Base-by-base conservation (phyloP, 2,329 filamentous ascomycete genomes). In the Colletotrichum siamense region DNA sequence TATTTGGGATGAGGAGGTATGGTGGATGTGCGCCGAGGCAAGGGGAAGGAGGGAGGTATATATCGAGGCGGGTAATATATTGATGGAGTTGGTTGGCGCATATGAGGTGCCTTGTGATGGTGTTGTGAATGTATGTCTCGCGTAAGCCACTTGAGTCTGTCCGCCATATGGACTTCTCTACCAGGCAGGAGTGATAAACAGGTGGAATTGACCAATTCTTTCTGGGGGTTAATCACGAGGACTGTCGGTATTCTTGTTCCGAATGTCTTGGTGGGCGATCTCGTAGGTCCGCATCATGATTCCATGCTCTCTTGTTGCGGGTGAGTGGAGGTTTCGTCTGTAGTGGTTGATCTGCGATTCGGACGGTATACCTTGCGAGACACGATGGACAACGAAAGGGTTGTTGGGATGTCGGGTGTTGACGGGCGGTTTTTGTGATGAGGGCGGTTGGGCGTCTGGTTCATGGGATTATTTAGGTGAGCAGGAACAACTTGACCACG, bases 351-450 rank as follows among this genome's bases (percentile, higher is more conserved):
- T 49, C 39, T n/a, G 39, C 1, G 9, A 49, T 12, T 49, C 2
- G 8, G 39, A 12, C 18, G 3, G 39, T 49, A 49, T 22, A 22
- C 44, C 0, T 7, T 10, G 10, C 44, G 10, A 44, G 9, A n/a
- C n/a, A 10, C 1, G 0, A 0, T n/a, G 39, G 39, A 12, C 39
- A 18, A 10, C 3, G 18, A 44, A 44, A 3, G 0, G 18, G 9
- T 44, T 44, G 18, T 44, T 9, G 18, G 5, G 39, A n/a, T 0
- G 39, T 10, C 16, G 0, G 39, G 36, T 2, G 8, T n/a, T 18
- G 39, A 1, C 18, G 8, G 39, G 2, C 1, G 10, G 39, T 44
- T 18, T 1, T 44, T 0, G 3, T 12, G 39, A 6, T 0, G 9
- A 0, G 39, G 5, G 39, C 3, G 39, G n/a, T 44, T 44, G 2